These are phyloP conservation scores for Paramecium pentaurelia DNA, from an alignment of 73 alveolate species.

Conservation along the genomic window DNA sequence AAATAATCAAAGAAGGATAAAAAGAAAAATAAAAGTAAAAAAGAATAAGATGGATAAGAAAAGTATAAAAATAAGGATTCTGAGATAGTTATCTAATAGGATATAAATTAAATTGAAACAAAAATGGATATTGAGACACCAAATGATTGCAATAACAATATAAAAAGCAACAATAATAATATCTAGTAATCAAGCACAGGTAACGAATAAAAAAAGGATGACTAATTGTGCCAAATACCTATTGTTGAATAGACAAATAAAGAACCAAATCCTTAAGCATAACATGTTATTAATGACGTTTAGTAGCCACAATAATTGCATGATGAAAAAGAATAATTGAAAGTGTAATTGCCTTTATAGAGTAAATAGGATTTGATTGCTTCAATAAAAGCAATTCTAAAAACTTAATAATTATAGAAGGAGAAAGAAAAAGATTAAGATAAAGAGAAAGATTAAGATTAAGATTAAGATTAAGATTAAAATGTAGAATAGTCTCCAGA, in stretches of 20 bases:
- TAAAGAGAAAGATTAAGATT: neutral
- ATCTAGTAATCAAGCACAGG: neutral
- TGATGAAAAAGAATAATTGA: neutral
- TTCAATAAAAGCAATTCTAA: neutral
- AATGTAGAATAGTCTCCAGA: neutral
- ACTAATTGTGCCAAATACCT: neutral
- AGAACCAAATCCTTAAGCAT: neutral
- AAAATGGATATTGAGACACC: neutral
- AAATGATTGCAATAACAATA: neutral
- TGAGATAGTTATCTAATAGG: neutral
- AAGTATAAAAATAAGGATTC: neutral
- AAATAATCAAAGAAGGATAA: neutral
- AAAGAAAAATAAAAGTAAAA: neutral
- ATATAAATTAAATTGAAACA: neutral
- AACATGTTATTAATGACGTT: neutral
- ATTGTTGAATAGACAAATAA: neutral
- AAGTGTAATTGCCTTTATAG: conserved; percentile 1
- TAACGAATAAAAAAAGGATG: neutral
- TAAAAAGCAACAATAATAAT: neutral
- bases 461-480: neutral
- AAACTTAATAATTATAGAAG: conserved; percentile 22
- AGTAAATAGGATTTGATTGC: conserved; percentile 14
- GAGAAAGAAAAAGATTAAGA: neutral
- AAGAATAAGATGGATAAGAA: neutral
- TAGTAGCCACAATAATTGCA: neutral